phyloP scores from a whole-genome alignment of 257 asterid genomes.

The Leonotis leonurus region DNA sequence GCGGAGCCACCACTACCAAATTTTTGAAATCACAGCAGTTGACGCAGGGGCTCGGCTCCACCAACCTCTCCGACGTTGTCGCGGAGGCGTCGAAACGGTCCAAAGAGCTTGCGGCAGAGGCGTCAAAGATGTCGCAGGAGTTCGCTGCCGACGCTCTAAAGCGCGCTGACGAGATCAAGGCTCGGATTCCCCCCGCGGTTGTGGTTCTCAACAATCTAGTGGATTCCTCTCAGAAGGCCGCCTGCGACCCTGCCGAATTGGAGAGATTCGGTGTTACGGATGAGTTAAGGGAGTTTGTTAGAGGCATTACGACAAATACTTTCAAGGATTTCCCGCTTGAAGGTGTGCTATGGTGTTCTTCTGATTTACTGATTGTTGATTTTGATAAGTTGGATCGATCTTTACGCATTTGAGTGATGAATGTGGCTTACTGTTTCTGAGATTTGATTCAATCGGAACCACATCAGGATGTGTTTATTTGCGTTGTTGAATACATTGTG shows the following conservation, averaged over 20 bases:
- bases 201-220: slow-evolving; percentile 40
- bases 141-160: slow-evolving; percentile 51
- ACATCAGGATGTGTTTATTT: background rate
- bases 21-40: slow-evolving; percentile 74
- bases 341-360: slow-evolving; percentile 30
- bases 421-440: background rate
- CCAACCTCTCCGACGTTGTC: slow-evolving; percentile 63
- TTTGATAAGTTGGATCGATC: background rate
- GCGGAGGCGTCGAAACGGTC: slow-evolving; percentile 69
- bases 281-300: slow-evolving; percentile 76
- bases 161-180: slow-evolving; percentile 87
- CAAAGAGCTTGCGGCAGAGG: slow-evolving; percentile 73
- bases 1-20: too few relatives aligned
- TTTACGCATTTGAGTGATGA: background rate
- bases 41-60: slow-evolving; percentile 41
- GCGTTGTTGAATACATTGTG: background rate
- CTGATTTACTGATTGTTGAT: background rate
- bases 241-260: slow-evolving; percentile 44
- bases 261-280: slow-evolving; percentile 69
- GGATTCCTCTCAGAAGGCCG: slow-evolving; percentile 36
- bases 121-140: slow-evolving; percentile 49
- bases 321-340: slow-evolving; percentile 74
- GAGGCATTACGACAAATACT: slow-evolving; percentile 54
- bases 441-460: background rate
- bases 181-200: slow-evolving; percentile 64